Base-by-base conservation (phyloP, 306 rosid species). In the Lagenaria siceraria region DNA sequence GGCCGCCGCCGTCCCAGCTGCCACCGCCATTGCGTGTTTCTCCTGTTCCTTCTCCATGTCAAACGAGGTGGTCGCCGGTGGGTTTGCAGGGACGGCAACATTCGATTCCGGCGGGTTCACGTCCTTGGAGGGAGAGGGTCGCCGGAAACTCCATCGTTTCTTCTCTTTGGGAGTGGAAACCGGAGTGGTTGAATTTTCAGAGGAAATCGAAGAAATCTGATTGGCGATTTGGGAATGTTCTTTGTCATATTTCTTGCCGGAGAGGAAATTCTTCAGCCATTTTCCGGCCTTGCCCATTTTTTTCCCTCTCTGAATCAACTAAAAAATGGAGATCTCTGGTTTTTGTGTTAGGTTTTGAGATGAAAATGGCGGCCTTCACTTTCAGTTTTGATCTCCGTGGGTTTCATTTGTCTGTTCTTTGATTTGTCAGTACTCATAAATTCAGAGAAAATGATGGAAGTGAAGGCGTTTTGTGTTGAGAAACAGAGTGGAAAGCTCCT, bases 91-190 rank as follows among this genome's bases (percentile, higher is more conserved):
- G 7, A 55, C 82, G 22, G 56, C 27, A 76, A 75, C 81, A 72
- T 72, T 76, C 29, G 83, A 6, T 54, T 89, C 92, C 6, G 40
- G 65, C 49, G 66, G 74, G 42, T 68, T 87, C 51, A 68, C 70
- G 53, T 86, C 97, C 86, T 76, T 90, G 65, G 96, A 5, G 63
- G 91, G 90, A 3, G 97, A 89, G 62, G 97, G 87, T 86, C 98
- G 86, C 78, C 96, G 83, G 64, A 94, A 92, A 78, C 98, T 92
- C 98, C 97, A 92, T 74, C 98, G 82, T 81, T 74, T 85, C 79
- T 90, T 94, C 87, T 94, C 98, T 68, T 86, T 94, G 9, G 96
- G 88, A 18, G 48, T 80, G 4, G 96, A 86, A 69, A 22, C 60
- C 68, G 93, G 97, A 76, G 87, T 84, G 3, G 87, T 74, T 51